These are phyloP conservation scores for Colletotrichum zoysiae DNA, from an alignment of 2,329 filamentous ascomycete genomes.

Conservation along the genomic window DNA sequence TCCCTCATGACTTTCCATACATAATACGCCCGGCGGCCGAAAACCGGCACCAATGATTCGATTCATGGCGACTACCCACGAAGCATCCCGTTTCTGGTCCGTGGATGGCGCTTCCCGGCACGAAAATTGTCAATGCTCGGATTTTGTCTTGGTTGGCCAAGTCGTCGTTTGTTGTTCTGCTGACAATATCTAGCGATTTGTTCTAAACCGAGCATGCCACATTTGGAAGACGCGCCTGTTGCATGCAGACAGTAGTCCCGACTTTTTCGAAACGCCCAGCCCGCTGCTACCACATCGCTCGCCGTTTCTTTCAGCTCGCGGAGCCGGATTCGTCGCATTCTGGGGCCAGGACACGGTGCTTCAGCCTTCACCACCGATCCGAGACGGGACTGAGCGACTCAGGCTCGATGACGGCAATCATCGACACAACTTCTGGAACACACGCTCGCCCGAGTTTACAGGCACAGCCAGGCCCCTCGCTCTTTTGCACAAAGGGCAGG, in stretches of 20 bases:
- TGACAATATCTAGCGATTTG: conserved; percentile 1
- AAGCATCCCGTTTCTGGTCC: background rate
- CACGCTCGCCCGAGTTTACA: background rate
- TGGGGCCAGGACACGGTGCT: background rate
- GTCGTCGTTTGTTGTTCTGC: background rate
- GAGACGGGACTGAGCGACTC: background rate
- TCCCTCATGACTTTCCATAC: background rate
- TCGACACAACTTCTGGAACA: conserved; percentile 5
- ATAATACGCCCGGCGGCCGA: background rate
- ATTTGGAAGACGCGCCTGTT: conserved; percentile 1
- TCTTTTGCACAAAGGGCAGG: background rate
- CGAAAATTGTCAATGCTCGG: conserved; percentile 16
- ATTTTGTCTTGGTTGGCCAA: background rate
- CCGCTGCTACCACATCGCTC: background rate
- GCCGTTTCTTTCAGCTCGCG: background rate
- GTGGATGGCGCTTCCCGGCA: background rate
- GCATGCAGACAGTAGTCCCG: background rate
- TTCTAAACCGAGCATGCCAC: background rate
- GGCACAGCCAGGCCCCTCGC: background rate
- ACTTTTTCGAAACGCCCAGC: conserved; percentile 5
- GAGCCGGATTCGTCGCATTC: conserved; percentile 17
- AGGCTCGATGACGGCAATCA: background rate
- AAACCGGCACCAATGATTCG: background rate
- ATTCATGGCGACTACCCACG: background rate
- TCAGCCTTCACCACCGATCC: background rate